Percentiles rank a stretch among this genome's conserved stretches.
Conservation (phyloP, 768 basidiomycete species). For the Lactarius hengduanensis region DNA sequence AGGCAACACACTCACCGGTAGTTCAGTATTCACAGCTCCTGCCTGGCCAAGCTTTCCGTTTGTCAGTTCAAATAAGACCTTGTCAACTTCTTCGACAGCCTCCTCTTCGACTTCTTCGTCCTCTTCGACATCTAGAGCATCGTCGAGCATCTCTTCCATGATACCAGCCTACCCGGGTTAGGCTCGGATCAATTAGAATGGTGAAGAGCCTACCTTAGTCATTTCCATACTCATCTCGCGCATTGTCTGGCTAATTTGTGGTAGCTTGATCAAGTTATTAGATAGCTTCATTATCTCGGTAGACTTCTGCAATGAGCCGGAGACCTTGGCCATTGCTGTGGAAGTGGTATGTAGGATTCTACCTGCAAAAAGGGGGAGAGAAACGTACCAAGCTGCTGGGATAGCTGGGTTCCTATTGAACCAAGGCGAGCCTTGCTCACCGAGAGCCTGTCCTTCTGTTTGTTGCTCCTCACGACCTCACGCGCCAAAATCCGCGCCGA, state of each 20-base stretch:
- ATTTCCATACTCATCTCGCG: conserved; percentile 99
- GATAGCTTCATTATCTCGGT: conserved; percentile 99
- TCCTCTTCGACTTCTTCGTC: conserved; percentile 96
- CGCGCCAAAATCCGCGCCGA: conserved; percentile 88
- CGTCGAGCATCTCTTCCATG: conserved; percentile 97
- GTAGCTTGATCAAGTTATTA: conserved; percentile 87
- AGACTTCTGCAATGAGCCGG: conserved; percentile 95
- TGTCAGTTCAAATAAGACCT: conserved; percentile 92
- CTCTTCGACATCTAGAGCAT: conserved; percentile 86
- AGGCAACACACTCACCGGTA: conserved; percentile 60
- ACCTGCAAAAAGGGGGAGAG: neutral
- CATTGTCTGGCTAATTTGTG: conserved; percentile 91
- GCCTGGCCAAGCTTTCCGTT: conserved; percentile 93
- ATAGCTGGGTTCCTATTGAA: conserved; percentile 85
- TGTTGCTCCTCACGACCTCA: conserved; percentile 93
- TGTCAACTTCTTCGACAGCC: conserved; percentile 96
- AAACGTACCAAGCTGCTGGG: conserved; percentile 83
- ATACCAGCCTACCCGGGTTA: conserved; percentile 76
- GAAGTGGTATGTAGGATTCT: neutral
- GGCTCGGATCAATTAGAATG: conserved; percentile 21
- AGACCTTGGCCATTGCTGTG: conserved; percentile 93
- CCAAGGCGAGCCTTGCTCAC: conserved; percentile 91
- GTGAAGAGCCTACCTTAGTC: conserved; percentile 70
- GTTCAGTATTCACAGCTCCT: conserved; percentile 64
- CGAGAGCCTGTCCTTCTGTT: conserved; percentile 89